Conservation (phyloP, 805 yeast genomes). For the Kodamaea restingae region DNA sequence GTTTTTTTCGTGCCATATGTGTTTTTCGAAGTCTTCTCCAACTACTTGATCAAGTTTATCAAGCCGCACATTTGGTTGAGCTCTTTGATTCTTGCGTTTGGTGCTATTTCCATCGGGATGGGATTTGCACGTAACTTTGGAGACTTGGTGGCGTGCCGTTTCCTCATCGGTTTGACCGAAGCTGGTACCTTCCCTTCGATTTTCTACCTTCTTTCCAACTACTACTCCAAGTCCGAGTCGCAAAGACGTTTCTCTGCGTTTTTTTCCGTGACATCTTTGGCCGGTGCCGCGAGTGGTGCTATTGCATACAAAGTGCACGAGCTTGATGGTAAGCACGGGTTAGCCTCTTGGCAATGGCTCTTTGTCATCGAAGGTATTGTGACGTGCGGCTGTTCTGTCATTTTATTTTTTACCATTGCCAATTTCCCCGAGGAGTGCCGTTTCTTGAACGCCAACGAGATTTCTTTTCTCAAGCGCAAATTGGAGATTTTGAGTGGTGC, state of each 20-base stretch:
- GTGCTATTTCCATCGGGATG: slow-evolving; percentile 59
- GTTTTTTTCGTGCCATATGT: slow-evolving; percentile 72
- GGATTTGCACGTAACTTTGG: slow-evolving; percentile 59
- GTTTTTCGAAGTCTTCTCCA: slow-evolving; percentile 60
- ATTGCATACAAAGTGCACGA: slow-evolving; percentile 62
- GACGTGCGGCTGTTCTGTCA: slow-evolving; percentile 31
- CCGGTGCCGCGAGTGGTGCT: slow-evolving; percentile 78
- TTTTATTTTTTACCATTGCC: slow-evolving; percentile 49
- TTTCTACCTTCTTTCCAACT: slow-evolving; percentile 64
- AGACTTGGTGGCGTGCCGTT: slow-evolving; percentile 57
- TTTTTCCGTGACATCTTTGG: slow-evolving; percentile 66
- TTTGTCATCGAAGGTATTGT: slow-evolving; percentile 46
- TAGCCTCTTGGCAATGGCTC: slow-evolving; percentile 48
- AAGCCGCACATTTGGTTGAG: slow-evolving; percentile 65
- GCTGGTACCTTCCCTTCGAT: slow-evolving; percentile 74
- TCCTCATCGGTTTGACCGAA: slow-evolving; percentile 64
- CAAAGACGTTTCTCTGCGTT: slow-evolving; percentile 67
- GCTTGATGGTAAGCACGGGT: slow-evolving; percentile 42
- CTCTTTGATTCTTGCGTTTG: slow-evolving; percentile 57
- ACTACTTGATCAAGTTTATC: slow-evolving; percentile 53
- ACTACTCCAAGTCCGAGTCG: slow-evolving; percentile 61
- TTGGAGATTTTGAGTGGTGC: slow-evolving; percentile 46
- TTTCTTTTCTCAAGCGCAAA: slow-evolving; percentile 54
- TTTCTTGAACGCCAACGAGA: slow-evolving; percentile 48
- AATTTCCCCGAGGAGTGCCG: slow-evolving; percentile 71